Conservation (phyloP, 371 early-diverging fungal species). For the Zopfochytrium polystomum region DNA sequence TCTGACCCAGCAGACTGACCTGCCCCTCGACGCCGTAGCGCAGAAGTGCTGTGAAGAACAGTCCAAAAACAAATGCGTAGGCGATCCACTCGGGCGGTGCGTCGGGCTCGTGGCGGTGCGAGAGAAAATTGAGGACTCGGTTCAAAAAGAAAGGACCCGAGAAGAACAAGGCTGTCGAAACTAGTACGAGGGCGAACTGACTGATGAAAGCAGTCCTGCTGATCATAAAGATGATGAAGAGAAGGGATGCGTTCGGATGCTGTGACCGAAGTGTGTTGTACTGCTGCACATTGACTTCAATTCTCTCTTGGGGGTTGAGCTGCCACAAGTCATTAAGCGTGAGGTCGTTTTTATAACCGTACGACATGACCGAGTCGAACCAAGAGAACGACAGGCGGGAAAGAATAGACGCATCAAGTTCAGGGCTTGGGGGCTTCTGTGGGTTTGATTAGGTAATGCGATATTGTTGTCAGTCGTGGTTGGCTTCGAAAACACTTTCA, state of each 20-base stretch:
- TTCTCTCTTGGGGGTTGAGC: slow-evolving; percentile 16
- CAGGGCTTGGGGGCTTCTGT: too few species aligned
- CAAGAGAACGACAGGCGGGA: slow-evolving; percentile 69
- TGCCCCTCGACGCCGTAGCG: slow-evolving; percentile 31
- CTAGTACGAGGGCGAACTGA: slow-evolving; percentile 17
- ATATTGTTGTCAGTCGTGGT: too few species aligned
- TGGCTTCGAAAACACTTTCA: too few species aligned
- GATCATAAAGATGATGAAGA: slow-evolving; percentile 17
- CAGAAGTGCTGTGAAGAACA: slow-evolving; percentile 23
- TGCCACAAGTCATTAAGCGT: slow-evolving; percentile 49
- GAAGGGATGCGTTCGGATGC: slow-evolving; percentile 8
- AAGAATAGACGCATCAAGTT: slow-evolving; percentile 52
- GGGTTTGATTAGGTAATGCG: too few species aligned
- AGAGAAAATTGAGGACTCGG: slow-evolving; percentile 27
- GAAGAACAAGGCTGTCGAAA: slow-evolving; percentile 24
- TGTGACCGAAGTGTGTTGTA: slow-evolving; percentile 1
- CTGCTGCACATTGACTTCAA: background rate
- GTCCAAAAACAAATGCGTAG: slow-evolving; percentile 35
- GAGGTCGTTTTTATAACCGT: slow-evolving; percentile 57
- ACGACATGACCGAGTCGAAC: slow-evolving; percentile 66
- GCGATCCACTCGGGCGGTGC: slow-evolving; percentile 20
- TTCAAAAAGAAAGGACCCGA: slow-evolving; percentile 38
- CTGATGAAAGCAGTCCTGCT: slow-evolving; percentile 4
- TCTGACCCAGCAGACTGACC: slow-evolving; percentile 33
- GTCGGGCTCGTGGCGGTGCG: slow-evolving; percentile 11